A percentile compares a stretch with the other conserved stretches of the same genome.
Conservation (phyloP, 2,329 filamentous ascomycete species). For the Aspergillus sp. region DNA sequence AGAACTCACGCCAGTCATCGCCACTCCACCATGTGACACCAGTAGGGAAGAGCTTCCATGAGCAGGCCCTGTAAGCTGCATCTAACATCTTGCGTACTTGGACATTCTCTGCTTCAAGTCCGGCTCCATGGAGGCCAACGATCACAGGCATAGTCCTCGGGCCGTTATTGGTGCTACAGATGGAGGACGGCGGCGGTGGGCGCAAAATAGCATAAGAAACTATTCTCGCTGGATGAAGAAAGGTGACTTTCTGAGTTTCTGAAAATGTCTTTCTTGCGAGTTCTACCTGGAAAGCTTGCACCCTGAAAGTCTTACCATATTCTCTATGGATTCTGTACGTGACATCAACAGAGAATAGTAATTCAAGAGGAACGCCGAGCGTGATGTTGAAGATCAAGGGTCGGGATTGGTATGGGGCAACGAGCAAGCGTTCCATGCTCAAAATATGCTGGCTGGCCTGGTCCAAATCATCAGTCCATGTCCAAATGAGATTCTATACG, state of each 20-base stretch:
- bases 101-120: slow-evolving; percentile 45
- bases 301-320: neutral
- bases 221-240: slow-evolving; percentile 45
- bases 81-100: slow-evolving; percentile 43
- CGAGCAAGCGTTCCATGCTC: slow-evolving; percentile 8
- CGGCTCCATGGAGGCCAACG: slow-evolving; percentile 49
- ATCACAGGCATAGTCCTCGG: slow-evolving; percentile 45
- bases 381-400: slow-evolving; percentile 24
- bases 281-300: slow-evolving; percentile 11
- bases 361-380: neutral
- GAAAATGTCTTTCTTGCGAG: slow-evolving; percentile 19
- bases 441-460: slow-evolving; percentile 1
- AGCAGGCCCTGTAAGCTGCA: slow-evolving; percentile 43
- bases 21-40: slow-evolving; percentile 53
- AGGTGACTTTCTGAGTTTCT: slow-evolving; percentile 47
- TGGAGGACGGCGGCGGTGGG: slow-evolving; percentile 41
- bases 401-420: slow-evolving; percentile 28
- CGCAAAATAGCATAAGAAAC: slow-evolving; percentile 51
- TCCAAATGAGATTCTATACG: too few relatives aligned
- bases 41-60: slow-evolving; percentile 49
- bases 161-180: slow-evolving; percentile 6
- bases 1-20: slow-evolving; percentile 49
- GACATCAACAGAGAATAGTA: slow-evolving; percentile 12
- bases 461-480: neutral
- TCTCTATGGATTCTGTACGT: slow-evolving; percentile 6